These are phyloP conservation scores for Copromyces sp. DNA, from an alignment of 495 filamentous ascomycete species.

Conservation along the genomic window DNA sequence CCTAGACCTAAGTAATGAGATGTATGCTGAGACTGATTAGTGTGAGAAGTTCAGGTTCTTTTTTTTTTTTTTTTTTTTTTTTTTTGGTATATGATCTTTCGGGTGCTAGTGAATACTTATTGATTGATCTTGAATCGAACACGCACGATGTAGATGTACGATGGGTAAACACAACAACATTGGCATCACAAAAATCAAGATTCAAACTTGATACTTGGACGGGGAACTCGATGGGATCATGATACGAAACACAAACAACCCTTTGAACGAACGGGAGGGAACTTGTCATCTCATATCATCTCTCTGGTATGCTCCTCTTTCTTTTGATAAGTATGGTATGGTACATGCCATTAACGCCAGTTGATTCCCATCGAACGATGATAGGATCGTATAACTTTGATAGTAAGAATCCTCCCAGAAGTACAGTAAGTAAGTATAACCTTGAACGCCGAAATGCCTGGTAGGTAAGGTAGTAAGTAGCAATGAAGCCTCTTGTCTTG, in stretches of 20 bases:
- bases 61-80: too few relatives aligned
- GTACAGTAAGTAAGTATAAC: neutral
- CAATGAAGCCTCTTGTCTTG: neutral
- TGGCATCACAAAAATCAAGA: neutral
- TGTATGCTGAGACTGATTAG: too few relatives aligned
- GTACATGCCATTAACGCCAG: neutral
- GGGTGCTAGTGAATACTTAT: too few relatives aligned
- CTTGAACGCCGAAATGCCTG: neutral
- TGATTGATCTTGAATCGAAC: neutral
- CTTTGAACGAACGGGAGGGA: too few relatives aligned
- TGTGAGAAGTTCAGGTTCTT: too few relatives aligned
- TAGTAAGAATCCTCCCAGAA: neutral
- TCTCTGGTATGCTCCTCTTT: neutral
- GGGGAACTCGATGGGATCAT: too few relatives aligned
- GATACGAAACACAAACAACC: too few relatives aligned
- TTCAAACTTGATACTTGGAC: too few relatives aligned
- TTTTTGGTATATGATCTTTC: too few relatives aligned
- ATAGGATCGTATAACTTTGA: neutral
- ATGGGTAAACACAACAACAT: neutral
- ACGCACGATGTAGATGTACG: neutral
- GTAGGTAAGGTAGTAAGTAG: neutral
- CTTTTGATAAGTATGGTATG: neutral
- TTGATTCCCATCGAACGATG: neutral
- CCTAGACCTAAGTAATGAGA: too few relatives aligned
- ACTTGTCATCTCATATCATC: too few relatives aligned